Evolutionary conservation across 2,329 filamentous ascomycete species (phyloP), one percentile per base, ranked within the genome.

Genomic region (Gaeumannomyces tritici): DNA sequence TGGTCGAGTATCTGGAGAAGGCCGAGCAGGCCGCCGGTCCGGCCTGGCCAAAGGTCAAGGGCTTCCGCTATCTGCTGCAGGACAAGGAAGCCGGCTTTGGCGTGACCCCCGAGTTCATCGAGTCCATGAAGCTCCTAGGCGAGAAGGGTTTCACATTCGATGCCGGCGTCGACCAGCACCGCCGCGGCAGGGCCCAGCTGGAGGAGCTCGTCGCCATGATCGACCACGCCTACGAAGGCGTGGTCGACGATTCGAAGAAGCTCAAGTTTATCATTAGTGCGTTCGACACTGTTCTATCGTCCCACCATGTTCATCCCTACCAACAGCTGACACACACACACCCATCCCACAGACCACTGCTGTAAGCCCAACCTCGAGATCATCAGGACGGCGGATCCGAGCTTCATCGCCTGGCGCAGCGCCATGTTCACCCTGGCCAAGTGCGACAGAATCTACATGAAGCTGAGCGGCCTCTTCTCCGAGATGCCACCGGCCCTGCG

Each of bases 401-500:
- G 81, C 29, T 92, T 89, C 73, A 74, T 82, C 63, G 82, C 83
- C 62, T 96, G 91, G 90, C 84, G 84, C 62, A 79, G 81, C 18
- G 81, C 85, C 64, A 85, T 96, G 70, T 83, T 83, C 68, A 79
- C 82, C 11, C 85, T 96, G 69, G 83, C 87, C 67, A 81, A 81
- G 63, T 84, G 83, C 71, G 76, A 79, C 59, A 82, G 79, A 60
- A 86, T 88, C n/a, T 96, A 89, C 77, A 90, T 97, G 83, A 96
- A 97, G 78, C 83, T 97, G n/a, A 93, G 89, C 0, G 93, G 93
- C 9, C 84, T 82, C 58, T 93, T 97, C 73, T 86, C 89, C 24
- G 91, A 96, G 75, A 86, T 97, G 75, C 81, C 86, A 3, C 78
- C 79, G 58, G 73, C 77, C 13, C 76, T 87, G 66, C 79, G 77